phyloP scores from a whole-genome alignment of 164 flowering plant genomes.

The Amborella trichopoda region DNA sequence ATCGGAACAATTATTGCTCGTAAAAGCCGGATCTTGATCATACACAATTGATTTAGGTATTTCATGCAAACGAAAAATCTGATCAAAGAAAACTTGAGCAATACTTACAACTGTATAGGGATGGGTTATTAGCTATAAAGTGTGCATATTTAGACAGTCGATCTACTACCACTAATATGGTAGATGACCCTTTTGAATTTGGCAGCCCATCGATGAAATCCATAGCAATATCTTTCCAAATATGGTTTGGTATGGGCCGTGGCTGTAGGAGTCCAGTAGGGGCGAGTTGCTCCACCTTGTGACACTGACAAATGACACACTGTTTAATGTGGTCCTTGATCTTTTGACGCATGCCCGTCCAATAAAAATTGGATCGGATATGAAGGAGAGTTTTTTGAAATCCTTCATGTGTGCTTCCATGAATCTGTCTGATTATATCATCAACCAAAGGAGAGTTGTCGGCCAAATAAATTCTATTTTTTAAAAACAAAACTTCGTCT shows the following conservation, averaged over 20 bases:
- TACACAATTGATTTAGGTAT: neutral
- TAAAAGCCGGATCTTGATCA: neutral
- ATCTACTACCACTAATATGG: neutral
- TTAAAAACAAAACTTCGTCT: neutral
- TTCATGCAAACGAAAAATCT: neutral
- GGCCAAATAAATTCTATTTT: neutral
- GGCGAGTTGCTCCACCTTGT: neutral
- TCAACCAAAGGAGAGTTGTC: neutral
- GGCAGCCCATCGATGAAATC: conserved; percentile 6
- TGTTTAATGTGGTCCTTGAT: neutral
- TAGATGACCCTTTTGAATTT: neutral
- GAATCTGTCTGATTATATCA: neutral
- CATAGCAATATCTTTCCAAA: conserved; percentile 3
- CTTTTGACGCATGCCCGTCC: neutral
- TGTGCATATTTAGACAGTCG: neutral
- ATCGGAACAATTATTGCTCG: neutral
- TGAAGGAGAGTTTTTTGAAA: neutral
- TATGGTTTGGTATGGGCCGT: neutral
- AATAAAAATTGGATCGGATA: conserved; percentile 3
- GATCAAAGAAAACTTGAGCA: neutral
- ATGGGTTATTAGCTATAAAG: neutral
- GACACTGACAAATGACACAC: neutral
- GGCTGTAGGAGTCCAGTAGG: conserved; percentile 4
- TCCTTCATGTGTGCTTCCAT: conserved; percentile 3
- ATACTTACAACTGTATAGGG: neutral